Evolutionary conservation across 2,329 filamentous ascomycete species (phyloP), one percentile per base, ranked within the genome.

Genomic region (Bipolaris sorokiniana): DNA sequence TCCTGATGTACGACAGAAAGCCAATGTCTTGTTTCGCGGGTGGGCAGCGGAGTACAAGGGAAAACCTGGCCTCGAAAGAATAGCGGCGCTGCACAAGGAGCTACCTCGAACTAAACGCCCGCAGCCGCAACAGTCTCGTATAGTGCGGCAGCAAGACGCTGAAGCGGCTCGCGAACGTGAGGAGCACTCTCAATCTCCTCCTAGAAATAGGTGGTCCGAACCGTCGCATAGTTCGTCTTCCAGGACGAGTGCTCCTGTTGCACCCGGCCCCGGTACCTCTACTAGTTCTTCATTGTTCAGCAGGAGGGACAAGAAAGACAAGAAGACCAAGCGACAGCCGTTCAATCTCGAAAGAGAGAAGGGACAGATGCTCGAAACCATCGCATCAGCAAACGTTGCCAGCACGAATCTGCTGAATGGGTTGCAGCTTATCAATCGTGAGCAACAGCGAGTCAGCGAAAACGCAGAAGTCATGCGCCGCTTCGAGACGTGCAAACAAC

Each of bases 291-390:
- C 81, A 5, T 78, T 82, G 11, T 80, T 77, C 66, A 80, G 71
- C 66, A 80, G 71, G 73, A 84, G 83, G 63, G 80, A 82, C 63
- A 86, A 86, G 61, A 80, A 78, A 56, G 69, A 76, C 66, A 87
- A 82, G 57, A 82, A 82, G 58, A 76, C 75, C 5, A 85, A 87
- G 72, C 76, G 80, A 40, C 85, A 84, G 69, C 81, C 86, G 0
- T 97, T 98, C 81, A 91, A 90, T 71, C 82, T 98, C 0, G 91
- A 96, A 66, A 89, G 87, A 37, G 95, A 98, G 76, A 94, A 94
- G 75, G 90, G 90, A 0, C 84, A 90, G 58, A 92, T 99, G 81
- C 89, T 97, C 64, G 86, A 89, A 60, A 86, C 89, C n/a, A 92
- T 99, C 62, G 95, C 94, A 3, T 91, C 94, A 45, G 87, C 93